These are phyloP conservation scores for Halocafeteria seosinensis DNA, from an alignment of 108 stramenopile species.

Conservation along the genomic window DNA sequence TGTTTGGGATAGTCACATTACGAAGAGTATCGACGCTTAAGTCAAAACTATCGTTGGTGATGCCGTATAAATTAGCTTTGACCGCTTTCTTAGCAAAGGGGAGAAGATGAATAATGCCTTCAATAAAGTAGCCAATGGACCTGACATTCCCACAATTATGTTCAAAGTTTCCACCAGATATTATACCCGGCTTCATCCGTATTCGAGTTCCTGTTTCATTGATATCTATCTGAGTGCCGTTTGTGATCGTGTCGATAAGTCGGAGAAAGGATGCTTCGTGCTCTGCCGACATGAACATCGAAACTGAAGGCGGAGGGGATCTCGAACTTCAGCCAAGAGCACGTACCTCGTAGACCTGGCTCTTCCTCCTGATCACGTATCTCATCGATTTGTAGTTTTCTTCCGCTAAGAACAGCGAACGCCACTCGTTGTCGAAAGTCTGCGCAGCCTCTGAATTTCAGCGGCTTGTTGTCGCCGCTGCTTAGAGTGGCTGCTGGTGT, in stretches of 20 bases:
- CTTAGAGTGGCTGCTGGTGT: neutral
- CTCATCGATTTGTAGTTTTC: neutral
- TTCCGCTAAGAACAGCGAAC: neutral
- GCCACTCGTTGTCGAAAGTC: neutral
- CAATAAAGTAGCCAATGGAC: slow-evolving; percentile 79
- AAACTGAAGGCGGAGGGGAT: neutral
- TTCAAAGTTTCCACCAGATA: slow-evolving; percentile 59
- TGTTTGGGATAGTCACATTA: slow-evolving; percentile 53
- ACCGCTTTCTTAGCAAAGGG: slow-evolving; percentile 78
- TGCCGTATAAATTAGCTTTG: slow-evolving; percentile 45
- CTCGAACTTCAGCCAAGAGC: neutral
- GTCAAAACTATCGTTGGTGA: slow-evolving; percentile 58
- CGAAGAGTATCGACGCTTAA: slow-evolving; percentile 63
- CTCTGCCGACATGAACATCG: slow-evolving; percentile 10
- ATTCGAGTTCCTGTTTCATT: slow-evolving; percentile 89
- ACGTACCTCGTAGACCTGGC: neutral
- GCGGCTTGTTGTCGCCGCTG: neutral
- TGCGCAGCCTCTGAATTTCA: neutral
- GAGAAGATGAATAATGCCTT: slow-evolving; percentile 79
- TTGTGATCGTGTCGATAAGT: slow-evolving; percentile 74
- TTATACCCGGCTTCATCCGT: slow-evolving; percentile 67
- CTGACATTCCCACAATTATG: slow-evolving; percentile 47
- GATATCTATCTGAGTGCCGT: slow-evolving; percentile 82
- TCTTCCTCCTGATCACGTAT: neutral
- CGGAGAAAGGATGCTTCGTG: slow-evolving; percentile 41